Percentiles rank a stretch among this genome's conserved stretches.
These are phyloP conservation scores for Neurospora crassa DNA, from an alignment of 2,329 filamentous ascomycete genomes.

Conservation along the genomic window DNA sequence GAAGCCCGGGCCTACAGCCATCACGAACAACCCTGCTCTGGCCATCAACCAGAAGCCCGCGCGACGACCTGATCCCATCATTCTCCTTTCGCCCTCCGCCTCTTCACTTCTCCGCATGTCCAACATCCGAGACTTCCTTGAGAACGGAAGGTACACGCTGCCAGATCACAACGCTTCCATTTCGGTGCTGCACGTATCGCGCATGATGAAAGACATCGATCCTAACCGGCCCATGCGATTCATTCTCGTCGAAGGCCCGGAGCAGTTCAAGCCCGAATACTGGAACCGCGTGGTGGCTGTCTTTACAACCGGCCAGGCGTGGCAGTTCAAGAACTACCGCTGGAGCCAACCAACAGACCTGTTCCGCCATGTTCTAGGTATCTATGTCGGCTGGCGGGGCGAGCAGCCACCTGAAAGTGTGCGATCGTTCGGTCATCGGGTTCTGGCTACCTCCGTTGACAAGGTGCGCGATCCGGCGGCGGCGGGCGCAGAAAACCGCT, in stretches of 20 bases:
- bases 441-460: conserved; percentile 72
- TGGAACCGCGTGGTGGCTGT: conserved; percentile 93
- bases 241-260: conserved; percentile 86
- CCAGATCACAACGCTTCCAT: conserved; percentile 60
- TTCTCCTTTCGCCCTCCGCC: conserved; percentile 90
- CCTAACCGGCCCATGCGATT: conserved; percentile 71
- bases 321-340: conserved; percentile 99
- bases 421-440: conserved; percentile 75
- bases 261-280: conserved; percentile 96
- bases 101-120: conserved; percentile 91
- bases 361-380: conserved; percentile 77
- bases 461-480: conserved; percentile 56
- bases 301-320: conserved; percentile 93
- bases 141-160: conserved; percentile 71
- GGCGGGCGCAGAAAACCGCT: conserved; percentile 45
- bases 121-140: conserved; percentile 91
- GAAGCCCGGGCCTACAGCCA: conserved; percentile 30
- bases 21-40: conserved; percentile 35
- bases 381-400: conserved; percentile 87
- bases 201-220: conserved; percentile 63
- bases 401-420: conserved; percentile 72
- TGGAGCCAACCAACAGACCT: conserved; percentile 84
- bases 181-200: conserved; percentile 79
- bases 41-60: conserved; percentile 41
- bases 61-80: conserved; percentile 69